A percentile compares a stretch with the other conserved stretches of the same genome.
Conservation (phyloP, 768 basidiomycete species). For the Suillus luteus region DNA sequence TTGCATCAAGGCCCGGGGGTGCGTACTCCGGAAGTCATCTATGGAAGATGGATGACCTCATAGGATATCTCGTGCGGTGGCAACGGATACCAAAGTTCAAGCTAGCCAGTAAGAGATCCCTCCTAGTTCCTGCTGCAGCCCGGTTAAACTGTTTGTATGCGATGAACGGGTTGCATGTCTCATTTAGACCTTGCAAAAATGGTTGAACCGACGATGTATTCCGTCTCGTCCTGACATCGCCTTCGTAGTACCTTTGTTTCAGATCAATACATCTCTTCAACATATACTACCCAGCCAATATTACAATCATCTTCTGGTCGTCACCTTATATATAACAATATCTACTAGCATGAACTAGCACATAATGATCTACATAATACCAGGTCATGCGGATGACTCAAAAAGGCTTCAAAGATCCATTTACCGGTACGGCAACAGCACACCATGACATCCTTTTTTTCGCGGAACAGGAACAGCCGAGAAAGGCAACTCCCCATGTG, state of each 20-base stretch:
- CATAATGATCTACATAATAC: not conserved
- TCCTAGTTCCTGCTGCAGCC: not conserved
- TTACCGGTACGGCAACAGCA: not conserved
- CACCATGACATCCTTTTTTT: not conserved
- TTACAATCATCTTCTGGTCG: not conserved
- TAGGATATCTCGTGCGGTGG: not conserved
- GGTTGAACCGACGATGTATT: not conserved
- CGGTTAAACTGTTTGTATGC: not conserved
- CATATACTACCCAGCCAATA: no score
- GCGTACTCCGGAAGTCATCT: not conserved
- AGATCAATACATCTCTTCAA: not conserved
- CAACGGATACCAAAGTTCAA: not conserved
- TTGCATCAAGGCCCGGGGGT: not conserved
- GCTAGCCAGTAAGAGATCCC: not conserved
- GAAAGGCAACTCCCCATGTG: constrained; percentile 25
- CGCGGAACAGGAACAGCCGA: constrained; percentile 12
- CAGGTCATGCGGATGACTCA: not conserved
- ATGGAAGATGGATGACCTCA: not conserved
- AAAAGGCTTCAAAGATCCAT: not conserved
- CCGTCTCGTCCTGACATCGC: not conserved
- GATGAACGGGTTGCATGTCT: not conserved
- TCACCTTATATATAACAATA: not conserved
- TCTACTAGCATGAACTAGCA: no score
- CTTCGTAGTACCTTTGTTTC: not conserved
- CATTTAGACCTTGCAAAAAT: not conserved